phyloP scores from a whole-genome alignment of 1,284 basidiomycete genomes.

The Inonotus hispidus region DNA sequence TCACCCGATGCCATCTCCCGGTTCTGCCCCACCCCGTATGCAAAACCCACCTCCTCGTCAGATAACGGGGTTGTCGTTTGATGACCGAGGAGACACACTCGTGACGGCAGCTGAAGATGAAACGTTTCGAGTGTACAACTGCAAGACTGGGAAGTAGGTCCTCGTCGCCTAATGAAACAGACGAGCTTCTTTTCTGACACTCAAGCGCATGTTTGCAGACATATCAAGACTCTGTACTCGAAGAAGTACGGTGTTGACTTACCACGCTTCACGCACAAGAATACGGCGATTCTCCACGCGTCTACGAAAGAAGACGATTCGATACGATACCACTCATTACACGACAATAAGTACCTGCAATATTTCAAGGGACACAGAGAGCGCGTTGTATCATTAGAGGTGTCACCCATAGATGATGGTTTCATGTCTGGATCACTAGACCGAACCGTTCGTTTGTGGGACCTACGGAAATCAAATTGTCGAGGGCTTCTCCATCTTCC shows the following conservation, averaged over 20 bases:
- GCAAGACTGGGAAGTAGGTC: slow-evolving; percentile 88
- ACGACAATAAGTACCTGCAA: slow-evolving; percentile 93
- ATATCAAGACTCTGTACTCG: slow-evolving; percentile 76
- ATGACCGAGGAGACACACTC: slow-evolving; percentile 83
- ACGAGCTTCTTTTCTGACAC: slow-evolving; percentile 17
- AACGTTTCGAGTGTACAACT: slow-evolving; percentile 85
- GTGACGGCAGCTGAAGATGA: slow-evolving; percentile 94
- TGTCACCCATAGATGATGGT: slow-evolving; percentile 90
- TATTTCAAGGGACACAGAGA: slow-evolving; percentile 95
- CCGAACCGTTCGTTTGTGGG: slow-evolving; percentile 96
- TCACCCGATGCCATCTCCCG: slow-evolving; percentile 43
- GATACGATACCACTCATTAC: slow-evolving; percentile 89
- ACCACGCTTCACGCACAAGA: slow-evolving; percentile 91
- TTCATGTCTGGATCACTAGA: slow-evolving; percentile 95
- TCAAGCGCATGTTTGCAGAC: slow-evolving; percentile 36
- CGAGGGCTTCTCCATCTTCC: slow-evolving; percentile 69
- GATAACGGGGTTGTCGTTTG: slow-evolving; percentile 87
- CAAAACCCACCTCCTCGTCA: slow-evolving; percentile 49
- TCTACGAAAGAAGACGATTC: slow-evolving; percentile 96
- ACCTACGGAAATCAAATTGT: slow-evolving; percentile 76
- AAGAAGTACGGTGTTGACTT: slow-evolving; percentile 97
- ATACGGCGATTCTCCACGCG: slow-evolving; percentile 80
- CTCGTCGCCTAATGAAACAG: neutral
- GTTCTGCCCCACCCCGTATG: slow-evolving; percentile 35
- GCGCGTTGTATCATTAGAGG: slow-evolving; percentile 84